Base-by-base conservation (phyloP, 2,329 filamentous ascomycete species). In the Arthrobotrys musiformis region DNA sequence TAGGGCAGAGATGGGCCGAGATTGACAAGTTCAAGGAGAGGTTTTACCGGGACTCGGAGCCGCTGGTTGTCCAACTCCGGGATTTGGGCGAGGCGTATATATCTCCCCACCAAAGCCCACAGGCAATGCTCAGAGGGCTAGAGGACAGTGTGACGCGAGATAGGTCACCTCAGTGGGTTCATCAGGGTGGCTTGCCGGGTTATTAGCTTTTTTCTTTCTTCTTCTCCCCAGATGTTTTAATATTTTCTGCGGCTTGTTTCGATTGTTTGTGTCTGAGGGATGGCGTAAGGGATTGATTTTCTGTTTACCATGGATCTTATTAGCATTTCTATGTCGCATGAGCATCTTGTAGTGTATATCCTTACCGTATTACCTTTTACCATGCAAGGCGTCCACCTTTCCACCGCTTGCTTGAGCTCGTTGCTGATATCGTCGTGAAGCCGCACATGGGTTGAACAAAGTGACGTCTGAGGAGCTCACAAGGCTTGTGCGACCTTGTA, bases 1-100 rank as follows among this genome's bases (percentile, higher is more conserved):
- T 77, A 4, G 66, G 60, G 8, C 73, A 77, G 15, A 40, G 73
- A 44, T 77, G 73, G 73, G 30, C 44, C 17, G 73, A 77, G 28
- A 77, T 77, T 9, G 73, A 77, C 24, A 77, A 77, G 50, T 77
- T 77, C 33, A 70, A 58, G 13, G 66, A 70, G 40, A 63, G 73
- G 24, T 77, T 77, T 35, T 77, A 77, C 52, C 58, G 52, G 11
- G 73, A 77, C 33, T 77, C 73, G 5, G 73, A 77, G n/a, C 66
- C 58, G 22, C 26, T 77, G n/a, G 22, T 77, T 19, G 19, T 33
- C 19, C 66, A 77, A 9, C 66, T 77, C 15, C 73, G 73, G 17
- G 66, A 67, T 24, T 13, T 67, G 33, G 70, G 66, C 4, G 73
- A 77, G 28, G 73, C 66, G 0, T 77, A 77, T 33, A 28, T 67